These are phyloP conservation scores for Leersia perrieri DNA, from an alignment of 176 grass and related monocot species.

Conservation along the genomic window DNA sequence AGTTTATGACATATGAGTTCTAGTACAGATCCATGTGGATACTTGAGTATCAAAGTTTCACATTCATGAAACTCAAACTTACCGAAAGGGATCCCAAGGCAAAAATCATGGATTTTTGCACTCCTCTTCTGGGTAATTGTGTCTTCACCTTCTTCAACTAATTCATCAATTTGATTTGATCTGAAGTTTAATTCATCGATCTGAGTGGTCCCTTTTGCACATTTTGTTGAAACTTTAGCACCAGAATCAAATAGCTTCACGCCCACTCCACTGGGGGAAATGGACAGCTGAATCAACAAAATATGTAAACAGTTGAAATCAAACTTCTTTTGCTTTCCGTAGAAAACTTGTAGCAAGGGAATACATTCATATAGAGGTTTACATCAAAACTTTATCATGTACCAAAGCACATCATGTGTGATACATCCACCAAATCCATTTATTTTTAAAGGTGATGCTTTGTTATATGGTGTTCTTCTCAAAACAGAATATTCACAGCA, in stretches of 20 bases:
- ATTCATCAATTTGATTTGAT: conserved; percentile 21
- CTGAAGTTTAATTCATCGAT: conserved; percentile 25
- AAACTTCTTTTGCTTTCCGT: neutral
- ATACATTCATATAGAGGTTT: neutral
- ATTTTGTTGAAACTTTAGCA: conserved; percentile 42
- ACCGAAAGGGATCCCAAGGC: conserved; percentile 76
- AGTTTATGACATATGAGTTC: neutral
- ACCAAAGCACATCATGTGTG: neutral
- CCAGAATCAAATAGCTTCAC: conserved; percentile 24
- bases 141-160: conserved; percentile 5
- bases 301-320: neutral
- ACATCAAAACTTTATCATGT: neutral
- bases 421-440: neutral
- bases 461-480: neutral
- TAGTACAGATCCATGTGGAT: neutral
- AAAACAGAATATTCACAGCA: neutral
- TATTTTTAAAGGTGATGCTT: neutral
- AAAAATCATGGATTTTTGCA: conserved; percentile 80
- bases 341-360: neutral
- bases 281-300: conserved; percentile 34
- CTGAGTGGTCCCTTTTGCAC: conserved; percentile 28
- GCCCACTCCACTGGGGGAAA: conserved; percentile 22
- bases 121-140: conserved; percentile 38
- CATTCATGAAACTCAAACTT: conserved; percentile 23
- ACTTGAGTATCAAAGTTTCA: neutral